Evolutionary conservation across 2,329 filamentous ascomycete genomes (phyloP).

Genomic region (Elsinoe necatrix): DNA sequence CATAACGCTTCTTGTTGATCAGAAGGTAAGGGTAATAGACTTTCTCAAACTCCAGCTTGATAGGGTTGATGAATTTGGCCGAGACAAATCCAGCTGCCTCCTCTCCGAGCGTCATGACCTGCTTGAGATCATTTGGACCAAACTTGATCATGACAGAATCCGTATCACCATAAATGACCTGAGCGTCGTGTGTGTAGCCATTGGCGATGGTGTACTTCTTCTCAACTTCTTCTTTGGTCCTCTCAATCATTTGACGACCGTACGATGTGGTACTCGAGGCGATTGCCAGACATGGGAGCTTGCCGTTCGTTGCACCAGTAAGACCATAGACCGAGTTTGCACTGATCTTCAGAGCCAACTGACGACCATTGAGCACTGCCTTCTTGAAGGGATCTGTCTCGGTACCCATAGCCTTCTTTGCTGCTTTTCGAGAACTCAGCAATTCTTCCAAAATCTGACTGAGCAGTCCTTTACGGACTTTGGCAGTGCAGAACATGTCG

Average conservation of each 20-base stretch:
- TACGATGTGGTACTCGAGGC: slow-evolving; percentile 96
- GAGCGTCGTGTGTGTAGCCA: slow-evolving; percentile 85
- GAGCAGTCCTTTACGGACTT: slow-evolving; percentile 82
- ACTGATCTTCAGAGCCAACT: slow-evolving; percentile 90
- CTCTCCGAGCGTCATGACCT: slow-evolving; percentile 91
- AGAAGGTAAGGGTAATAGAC: slow-evolving; percentile 96
- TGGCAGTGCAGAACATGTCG: slow-evolving; percentile 82
- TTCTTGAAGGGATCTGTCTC: slow-evolving; percentile 97
- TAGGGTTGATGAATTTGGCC: slow-evolving; percentile 86
- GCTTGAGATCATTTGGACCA: slow-evolving; percentile 73
- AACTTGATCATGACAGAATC: slow-evolving; percentile 99
- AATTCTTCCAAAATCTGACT: slow-evolving; percentile 95
- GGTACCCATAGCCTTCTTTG: slow-evolving; percentile 77
- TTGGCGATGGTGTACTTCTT: slow-evolving; percentile 83
- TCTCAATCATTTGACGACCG: slow-evolving; percentile 97
- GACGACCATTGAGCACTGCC: slow-evolving; percentile 92
- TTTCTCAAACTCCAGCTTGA: slow-evolving; percentile 99
- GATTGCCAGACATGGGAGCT: slow-evolving; percentile 88
- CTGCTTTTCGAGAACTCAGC: slow-evolving; percentile 82
- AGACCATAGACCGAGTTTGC: slow-evolving; percentile 97
- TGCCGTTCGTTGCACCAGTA: slow-evolving; percentile 91
- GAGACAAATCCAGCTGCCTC: slow-evolving; percentile 86
- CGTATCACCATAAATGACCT: slow-evolving; percentile 97
- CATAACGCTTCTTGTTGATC: slow-evolving; percentile 99
- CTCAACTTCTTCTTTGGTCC: slow-evolving; percentile 93